Base-by-base conservation (phyloP, 345 rosid genomes). In the Citrus maxima region DNA sequence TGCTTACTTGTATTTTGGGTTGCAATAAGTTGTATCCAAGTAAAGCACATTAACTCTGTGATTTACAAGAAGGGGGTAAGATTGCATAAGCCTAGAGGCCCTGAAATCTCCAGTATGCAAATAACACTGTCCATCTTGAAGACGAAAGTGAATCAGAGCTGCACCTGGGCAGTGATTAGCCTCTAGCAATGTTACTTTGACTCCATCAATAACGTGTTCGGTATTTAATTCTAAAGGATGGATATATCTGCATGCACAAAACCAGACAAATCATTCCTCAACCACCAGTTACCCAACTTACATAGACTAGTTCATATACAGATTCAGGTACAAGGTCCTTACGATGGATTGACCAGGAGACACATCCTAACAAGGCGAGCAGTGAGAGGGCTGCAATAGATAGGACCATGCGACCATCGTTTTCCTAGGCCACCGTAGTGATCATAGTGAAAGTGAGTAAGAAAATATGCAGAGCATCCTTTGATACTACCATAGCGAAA, bases 141-240 rank as follows among this genome's bases (percentile, higher is more conserved):
- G 95, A 70, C 83, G 78, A 73, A 91, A 88, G 75, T 87, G 89
- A 78, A 93, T 81, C 64, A 93, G 83, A 81, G 90, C 93, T 54
- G 98, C 94, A 76, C 94, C 98, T 0, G 95, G 95, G 66, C 95
- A 91, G 69, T 93, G 98, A 82, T 91, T 91, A 70, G 98, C 95
- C 79, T 93, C 94, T 28, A 91, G 75, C 38, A 93, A 79, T 37
- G 94, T 90, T 27, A 89, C 93, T 80, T 68, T 88, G 32, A 90
- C 81, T 62, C 90, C 91, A 67, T 86, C 84, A 74, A 91, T 86
- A 67, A 71, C 83, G 85, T 87, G 82, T 51, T 90, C 93, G 0
- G 64, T 78, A 18, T 88, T 85, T 28, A 91, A 66, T 54, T 93
- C 92, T 85, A 93, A 81, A 10, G 92, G 82, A 77, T 62, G 85